A percentile compares a stretch with the other conserved stretches of the same genome.
Conservation (phyloP, 202 grass and related monocot species). For the Carex sylvatica region DNA sequence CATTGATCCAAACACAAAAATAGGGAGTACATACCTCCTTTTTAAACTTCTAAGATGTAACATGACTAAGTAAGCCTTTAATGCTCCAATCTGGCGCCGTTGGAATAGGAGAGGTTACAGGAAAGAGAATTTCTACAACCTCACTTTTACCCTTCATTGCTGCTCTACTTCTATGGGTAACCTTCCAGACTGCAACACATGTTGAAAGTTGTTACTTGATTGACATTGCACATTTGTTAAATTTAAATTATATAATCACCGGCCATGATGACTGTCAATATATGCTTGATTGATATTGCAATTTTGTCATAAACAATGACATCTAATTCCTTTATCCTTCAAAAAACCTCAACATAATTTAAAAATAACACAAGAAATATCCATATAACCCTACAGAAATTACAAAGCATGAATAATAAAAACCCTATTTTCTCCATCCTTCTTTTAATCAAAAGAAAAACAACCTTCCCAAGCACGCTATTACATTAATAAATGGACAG, state of each 20-base stretch:
- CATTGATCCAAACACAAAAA: too few species aligned
- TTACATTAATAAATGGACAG: too few species aligned
- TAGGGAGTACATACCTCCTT: neutral
- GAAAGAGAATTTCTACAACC: constrained; percentile 45
- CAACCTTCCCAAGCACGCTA: too few species aligned
- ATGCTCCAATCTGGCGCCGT: constrained; percentile 35
- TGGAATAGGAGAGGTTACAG: constrained; percentile 40
- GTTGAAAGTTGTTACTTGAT: too few species aligned
- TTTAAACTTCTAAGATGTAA: constrained; percentile 3
- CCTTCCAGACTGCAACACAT: constrained; percentile 23
- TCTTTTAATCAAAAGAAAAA: too few species aligned
- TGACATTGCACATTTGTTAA: neutral
- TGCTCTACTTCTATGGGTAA: constrained; percentile 32
- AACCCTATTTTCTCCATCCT: too few species aligned
- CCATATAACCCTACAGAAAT: too few species aligned
- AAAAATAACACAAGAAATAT: too few species aligned
- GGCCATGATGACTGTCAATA: neutral
- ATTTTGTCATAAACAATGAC: neutral
- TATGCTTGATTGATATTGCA: too few species aligned
- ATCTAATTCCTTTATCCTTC: too few species aligned
- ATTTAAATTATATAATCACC: neutral
- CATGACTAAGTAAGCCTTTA: constrained; percentile 38
- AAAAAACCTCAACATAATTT: too few species aligned
- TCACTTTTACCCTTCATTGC: constrained; percentile 29
- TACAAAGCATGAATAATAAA: too few species aligned